Base-by-base conservation (phyloP, 345 rosid species). In the Citrus cavaleriei region DNA sequence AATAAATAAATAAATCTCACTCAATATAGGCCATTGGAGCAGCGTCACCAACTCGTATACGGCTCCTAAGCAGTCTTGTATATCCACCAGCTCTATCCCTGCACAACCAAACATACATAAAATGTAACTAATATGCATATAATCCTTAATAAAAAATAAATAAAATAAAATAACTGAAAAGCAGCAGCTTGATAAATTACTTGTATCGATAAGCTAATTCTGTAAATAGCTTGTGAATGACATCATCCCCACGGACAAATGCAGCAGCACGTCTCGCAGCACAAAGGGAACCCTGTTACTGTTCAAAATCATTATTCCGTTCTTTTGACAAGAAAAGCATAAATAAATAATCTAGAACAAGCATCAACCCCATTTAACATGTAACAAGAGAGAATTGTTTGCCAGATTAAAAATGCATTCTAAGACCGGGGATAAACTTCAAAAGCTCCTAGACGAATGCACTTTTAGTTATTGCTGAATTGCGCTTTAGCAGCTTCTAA, bases 11-110 rank as follows among this genome's bases (percentile, higher is more conserved):
- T n/a, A 69, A 7, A 25, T 79, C 92, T 87, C 86, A 95, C 99
- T 93, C 99, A 54, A 93, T 91, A 84, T 93, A 93, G 69, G 98
- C 97, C 98, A 93, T 92, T 51, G 89, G 91, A 61, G 97, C 99
- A 81, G 98, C 99, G 86, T 95, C 99, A 79, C 97, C 98, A 84
- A 91, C 95, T 76, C 99, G 86, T 10, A 93, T 90, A 73, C 97
- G 98, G 51, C 98, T 92, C 37, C 94, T 88, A 34, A 93, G 97
- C 81, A 93, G 61, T 87, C 97, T 93, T 10, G 99, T 92, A 86
- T 91, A 95, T 72, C 98, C 99, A 80, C 99, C 98, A 54, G 93
- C 88, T 88, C 99, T 87, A 75, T 93, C 97, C 79, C 98, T 95
- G 90, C 67, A 76, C 69, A 22, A 70, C 78, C 81, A 25, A 78